Percentiles rank a stretch among this genome's conserved stretches.
These are phyloP conservation scores for Eimeria necatrix DNA, from an alignment of 169 alveolate genomes.

Conservation along the genomic window DNA sequence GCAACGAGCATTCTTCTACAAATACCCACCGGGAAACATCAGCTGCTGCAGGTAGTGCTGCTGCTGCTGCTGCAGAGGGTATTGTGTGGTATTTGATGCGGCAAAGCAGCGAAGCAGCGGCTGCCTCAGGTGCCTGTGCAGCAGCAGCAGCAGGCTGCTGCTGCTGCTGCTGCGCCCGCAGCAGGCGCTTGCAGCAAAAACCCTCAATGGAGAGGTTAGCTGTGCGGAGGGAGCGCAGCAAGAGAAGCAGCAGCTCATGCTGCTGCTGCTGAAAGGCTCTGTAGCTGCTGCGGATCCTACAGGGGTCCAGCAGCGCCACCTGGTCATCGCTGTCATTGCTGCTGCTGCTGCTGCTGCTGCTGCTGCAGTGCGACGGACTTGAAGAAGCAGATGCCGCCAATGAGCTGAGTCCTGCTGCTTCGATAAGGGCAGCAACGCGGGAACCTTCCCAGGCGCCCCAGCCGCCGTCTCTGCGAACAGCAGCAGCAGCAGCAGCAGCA, in stretches of 20 bases:
- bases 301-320: constrained; percentile 13
- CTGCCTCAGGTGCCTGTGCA: not conserved
- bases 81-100: constrained; percentile 45
- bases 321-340: not conserved
- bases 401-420: constrained; percentile 51
- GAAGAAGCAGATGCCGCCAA: too few species aligned
- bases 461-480: constrained; percentile 13
- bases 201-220: constrained; percentile 11
- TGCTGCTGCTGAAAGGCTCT: constrained; percentile 60
- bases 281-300: constrained; percentile 68
- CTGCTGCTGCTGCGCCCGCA: constrained; percentile 59
- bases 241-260: constrained; percentile 65
- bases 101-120: constrained; percentile 19
- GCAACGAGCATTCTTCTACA: constrained; percentile 22
- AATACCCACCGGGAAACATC: constrained; percentile 53
- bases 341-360: constrained; percentile 44
- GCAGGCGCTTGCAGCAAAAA: constrained; percentile 41
- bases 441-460: not conserved
- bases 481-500: constrained; percentile 7
- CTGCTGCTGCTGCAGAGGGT: constrained; percentile 61
- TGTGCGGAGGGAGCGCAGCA: constrained; percentile 62
- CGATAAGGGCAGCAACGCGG: constrained; percentile 11
- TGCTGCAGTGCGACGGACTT: too few species aligned
- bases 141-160: constrained; percentile 17
- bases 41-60: not conserved